Evolutionary conservation across 2,329 filamentous ascomycete species (phyloP).

Genomic region (Mycosphaerella sp.): DNA sequence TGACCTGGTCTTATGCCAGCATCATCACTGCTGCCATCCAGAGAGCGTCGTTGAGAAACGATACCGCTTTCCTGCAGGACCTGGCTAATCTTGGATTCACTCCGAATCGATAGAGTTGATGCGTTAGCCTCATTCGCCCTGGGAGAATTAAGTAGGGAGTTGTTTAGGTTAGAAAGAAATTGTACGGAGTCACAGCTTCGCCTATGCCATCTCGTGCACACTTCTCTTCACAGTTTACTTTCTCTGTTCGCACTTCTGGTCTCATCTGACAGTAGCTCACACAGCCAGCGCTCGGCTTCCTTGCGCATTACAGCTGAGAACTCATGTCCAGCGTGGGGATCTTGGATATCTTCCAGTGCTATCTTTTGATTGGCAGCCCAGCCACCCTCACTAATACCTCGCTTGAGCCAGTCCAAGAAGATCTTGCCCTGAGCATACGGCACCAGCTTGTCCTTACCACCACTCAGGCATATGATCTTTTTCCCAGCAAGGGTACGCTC

Average conservation of each 20-base stretch:
- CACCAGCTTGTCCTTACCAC: conserved; percentile 64
- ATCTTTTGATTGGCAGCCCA: conserved; percentile 54
- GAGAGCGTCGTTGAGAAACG: conserved; percentile 22
- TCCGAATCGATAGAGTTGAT: conserved; percentile 6
- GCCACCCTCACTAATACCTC: conserved; percentile 37
- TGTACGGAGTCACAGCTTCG: too few species aligned
- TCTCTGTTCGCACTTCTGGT: conserved; percentile 8
- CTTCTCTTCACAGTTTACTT: conserved; percentile 15
- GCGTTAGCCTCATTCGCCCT: too few species aligned
- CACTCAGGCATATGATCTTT: conserved; percentile 58
- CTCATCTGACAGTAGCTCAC: conserved; percentile 34
- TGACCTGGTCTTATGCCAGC: conserved; percentile 34
- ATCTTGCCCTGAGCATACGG: conserved; percentile 56
- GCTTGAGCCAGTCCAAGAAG: conserved; percentile 57
- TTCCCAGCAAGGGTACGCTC: conserved; percentile 47
- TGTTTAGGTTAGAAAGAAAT: too few species aligned
- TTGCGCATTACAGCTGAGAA: conserved; percentile 61
- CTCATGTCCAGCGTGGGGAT: conserved; percentile 62
- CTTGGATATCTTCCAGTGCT: conserved; percentile 59
- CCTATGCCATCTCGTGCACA: not conserved
- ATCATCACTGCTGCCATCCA: conserved; percentile 30
- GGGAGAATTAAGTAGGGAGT: too few species aligned
- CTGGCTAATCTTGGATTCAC: conserved; percentile 24
- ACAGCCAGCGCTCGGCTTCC: conserved; percentile 60
- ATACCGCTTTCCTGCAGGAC: conserved; percentile 19